Percentiles rank a stretch among this genome's conserved stretches.
phyloP scores from a whole-genome alignment of 163 green algal species.

The Scenedesmus sp. region DNA sequence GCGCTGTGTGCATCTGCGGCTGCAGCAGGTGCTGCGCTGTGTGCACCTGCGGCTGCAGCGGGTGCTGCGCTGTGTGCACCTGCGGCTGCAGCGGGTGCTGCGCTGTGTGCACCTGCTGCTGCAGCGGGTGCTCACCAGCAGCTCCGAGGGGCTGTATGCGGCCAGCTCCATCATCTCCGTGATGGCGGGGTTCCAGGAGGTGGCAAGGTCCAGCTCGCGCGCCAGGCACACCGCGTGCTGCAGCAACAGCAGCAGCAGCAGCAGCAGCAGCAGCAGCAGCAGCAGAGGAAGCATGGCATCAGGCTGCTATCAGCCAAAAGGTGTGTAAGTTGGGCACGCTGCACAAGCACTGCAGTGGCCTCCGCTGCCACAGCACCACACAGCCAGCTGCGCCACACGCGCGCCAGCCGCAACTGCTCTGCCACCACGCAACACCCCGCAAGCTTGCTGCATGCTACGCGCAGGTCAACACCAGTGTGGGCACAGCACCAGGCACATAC shows the following conservation, averaged over 20 bases:
- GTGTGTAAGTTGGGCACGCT: neutral
- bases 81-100: neutral
- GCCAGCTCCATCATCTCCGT: slow-evolving; percentile 36
- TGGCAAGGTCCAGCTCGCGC: slow-evolving; percentile 47
- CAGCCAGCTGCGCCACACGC: neutral
- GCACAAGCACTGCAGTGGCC: neutral
- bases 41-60: too few species aligned
- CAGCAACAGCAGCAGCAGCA: slow-evolving; percentile 21
- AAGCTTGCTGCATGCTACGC: neutral
- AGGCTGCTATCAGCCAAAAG: neutral
- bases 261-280: neutral
- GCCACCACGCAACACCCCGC: neutral
- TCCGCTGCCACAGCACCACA: neutral
- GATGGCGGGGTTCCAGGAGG: slow-evolving; percentile 51
- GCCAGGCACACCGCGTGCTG: slow-evolving; percentile 37
- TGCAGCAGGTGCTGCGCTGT: too few species aligned
- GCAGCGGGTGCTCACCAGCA: slow-evolving; percentile 21
- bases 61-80: too few species aligned
- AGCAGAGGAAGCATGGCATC: neutral
- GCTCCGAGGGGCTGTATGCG: neutral
- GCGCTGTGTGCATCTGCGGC: too few species aligned
- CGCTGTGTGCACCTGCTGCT: neutral
- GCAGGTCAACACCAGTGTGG: neutral
- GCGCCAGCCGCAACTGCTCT: neutral
- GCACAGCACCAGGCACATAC: neutral